These are phyloP conservation scores for Ilex paraguariensis DNA, from an alignment of 305 asterid species.

Conservation along the genomic window DNA sequence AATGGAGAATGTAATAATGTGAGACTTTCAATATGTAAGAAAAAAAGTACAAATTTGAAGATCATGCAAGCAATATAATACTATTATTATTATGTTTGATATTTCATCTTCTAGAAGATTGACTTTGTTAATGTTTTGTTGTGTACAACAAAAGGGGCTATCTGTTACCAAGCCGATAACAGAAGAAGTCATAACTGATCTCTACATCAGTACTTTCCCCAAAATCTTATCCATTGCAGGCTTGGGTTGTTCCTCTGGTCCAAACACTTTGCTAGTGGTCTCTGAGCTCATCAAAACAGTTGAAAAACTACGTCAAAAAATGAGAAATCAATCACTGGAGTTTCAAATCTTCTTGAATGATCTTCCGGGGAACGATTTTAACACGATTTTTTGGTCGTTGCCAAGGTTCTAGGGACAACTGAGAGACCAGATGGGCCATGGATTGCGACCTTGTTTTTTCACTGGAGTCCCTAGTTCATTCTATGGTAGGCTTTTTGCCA, in stretches of 20 bases:
- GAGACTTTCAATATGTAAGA: no score
- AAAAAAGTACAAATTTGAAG: no score
- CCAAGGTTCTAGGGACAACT: slow-evolving; percentile 6
- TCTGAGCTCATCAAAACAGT: slow-evolving; percentile 15
- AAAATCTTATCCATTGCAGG: slow-evolving; percentile 22
- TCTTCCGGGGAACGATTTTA: slow-evolving; percentile 24
- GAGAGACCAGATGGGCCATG: background rate
- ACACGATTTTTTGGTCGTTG: slow-evolving; percentile 15
- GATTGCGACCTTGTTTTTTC: slow-evolving; percentile 12
- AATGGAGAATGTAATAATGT: no score
- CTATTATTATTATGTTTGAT: background rate
- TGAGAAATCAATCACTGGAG: slow-evolving; percentile 15
- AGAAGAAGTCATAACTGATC: slow-evolving; percentile 13
- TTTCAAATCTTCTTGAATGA: slow-evolving; percentile 18
- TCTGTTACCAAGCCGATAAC: slow-evolving; percentile 14
- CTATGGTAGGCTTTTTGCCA: slow-evolving; percentile 28
- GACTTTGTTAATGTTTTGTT: no score
- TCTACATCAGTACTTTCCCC: slow-evolving; percentile 3
- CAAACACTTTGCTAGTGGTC: slow-evolving; percentile 18
- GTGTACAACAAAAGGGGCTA: slow-evolving; percentile 15
- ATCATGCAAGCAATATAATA: no score
- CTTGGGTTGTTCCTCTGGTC: slow-evolving; percentile 27
- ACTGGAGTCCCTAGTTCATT: slow-evolving; percentile 30
- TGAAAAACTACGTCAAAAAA: slow-evolving; percentile 5
- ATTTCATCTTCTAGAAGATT: no score